Base-by-base conservation (phyloP, 805 yeast species). In the Clavispora fructus region DNA sequence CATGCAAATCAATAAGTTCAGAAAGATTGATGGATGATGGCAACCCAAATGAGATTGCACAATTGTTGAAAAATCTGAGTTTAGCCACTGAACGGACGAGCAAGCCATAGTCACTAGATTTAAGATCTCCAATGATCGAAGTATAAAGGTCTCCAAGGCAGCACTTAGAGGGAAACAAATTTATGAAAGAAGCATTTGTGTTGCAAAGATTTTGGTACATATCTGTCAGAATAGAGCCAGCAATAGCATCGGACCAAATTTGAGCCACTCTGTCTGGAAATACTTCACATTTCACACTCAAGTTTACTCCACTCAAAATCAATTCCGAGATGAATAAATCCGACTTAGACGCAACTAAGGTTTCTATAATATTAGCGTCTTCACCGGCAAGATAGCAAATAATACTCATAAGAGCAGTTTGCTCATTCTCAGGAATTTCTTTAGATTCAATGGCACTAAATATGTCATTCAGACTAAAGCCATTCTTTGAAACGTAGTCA, bases 11-110 rank as follows among this genome's bases (percentile, higher is more conserved):
- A 13, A 47, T 14, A n/a, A 74, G 43, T 6, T 48, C 49, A 0
- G 47, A 45, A 3, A 62, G 31, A 1, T 45, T 45, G 8, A 44
- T 26, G 8, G 30, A 27, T 32, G 40, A 4, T 10, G 41, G 31
- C n/a, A 33, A 39, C 0, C 48, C 51, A 35, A 40, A 45, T 10
- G 28, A 37, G 33, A 50, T 45, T 8, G 54, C 42, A 19, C 63
- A 43, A 3, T 50, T 56, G 43, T 67, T 68, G 43, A 69, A 60
- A 14, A 67, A 51, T n/a, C 42, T 56, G 32, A 61, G 59, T 48
- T 65, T 68, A 13, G 51, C 43, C 2, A 52, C 49, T 6, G 60
- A 49, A 4, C 43, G 40, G 13, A 50, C 43, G 17, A 69, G 52
- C 0, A 42, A 42, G 4, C 47, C 55, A 33, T 58, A 58, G 27